Evolutionary conservation across 495 filamentous ascomycete species (phyloP), one percentile per base, ranked within the genome.

Genomic region (Peziza echinospora): DNA sequence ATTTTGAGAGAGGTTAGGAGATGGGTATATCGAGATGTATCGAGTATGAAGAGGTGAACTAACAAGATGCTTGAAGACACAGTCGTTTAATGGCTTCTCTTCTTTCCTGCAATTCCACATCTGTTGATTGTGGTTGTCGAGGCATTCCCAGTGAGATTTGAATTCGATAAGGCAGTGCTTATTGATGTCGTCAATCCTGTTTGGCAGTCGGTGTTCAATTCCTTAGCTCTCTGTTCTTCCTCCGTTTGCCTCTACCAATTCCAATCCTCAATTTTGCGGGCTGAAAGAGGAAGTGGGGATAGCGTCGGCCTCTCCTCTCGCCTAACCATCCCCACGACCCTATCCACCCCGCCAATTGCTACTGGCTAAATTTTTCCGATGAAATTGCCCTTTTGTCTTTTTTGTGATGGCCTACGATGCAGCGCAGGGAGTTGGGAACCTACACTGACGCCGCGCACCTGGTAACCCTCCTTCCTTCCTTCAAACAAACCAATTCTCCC

Each of bases 101-200:
- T 96, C 85, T 28, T 61, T 60, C 51, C 89, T 72, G 68, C 89
- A 99, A 50, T 93, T 80, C 75, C 82, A 96, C 37, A 96, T 65
- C 60, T 84, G 78, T 62, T 96, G 87, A 67, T 99, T 99, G 71
- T 91, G 84, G 65, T 91, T 78, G 57, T 99, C 91, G 44, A 99
- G 71, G 58, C 89, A 99, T 54, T 82, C 66, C 85, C 85, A 96
- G 63, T 99, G 89, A 43, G 71, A 69, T 46, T 81, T 78, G 71
- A 99, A 99, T 65, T 93, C 72, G 41, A 76, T 68, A 22, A 96
- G 67, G 67, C 89, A 99, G 67, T 80, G 69, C 62, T 82, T 92
- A 69, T 93, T 96, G 70, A 99, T 82, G 60, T 96, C 89, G 52
- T 83, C 80, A 60, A 97, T 72, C 25, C 85, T 93, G 51, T 26